These are phyloP conservation scores for Arthromyces matolae DNA, from an alignment of 768 basidiomycete species.

Conservation along the genomic window DNA sequence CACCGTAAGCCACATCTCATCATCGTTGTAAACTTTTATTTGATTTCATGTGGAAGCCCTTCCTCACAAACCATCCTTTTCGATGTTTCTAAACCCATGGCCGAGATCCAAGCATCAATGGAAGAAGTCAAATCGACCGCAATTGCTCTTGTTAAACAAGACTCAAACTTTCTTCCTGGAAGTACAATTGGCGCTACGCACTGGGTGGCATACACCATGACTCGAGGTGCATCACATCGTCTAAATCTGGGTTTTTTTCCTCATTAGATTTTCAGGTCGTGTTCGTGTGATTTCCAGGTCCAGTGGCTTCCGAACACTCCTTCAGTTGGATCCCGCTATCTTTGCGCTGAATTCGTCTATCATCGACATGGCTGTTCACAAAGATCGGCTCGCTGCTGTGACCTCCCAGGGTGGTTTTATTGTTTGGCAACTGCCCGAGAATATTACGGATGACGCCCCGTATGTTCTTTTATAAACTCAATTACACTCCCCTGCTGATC, in stretches of 20 bases:
- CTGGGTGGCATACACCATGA: conserved; percentile 94
- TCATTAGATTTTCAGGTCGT: conserved; percentile 45
- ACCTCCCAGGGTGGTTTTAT: conserved; percentile 88
- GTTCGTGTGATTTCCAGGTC: conserved; percentile 87
- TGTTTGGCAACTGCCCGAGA: conserved; percentile 81
- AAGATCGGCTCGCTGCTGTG: conserved; percentile 79
- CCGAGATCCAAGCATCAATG: conserved; percentile 70
- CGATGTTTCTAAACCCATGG: conserved; percentile 69
- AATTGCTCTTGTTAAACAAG: conserved; percentile 84
- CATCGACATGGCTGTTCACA: conserved; percentile 82
- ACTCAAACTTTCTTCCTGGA: conserved; percentile 78
- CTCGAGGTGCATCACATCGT: conserved; percentile 47
- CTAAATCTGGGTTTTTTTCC: background rate
- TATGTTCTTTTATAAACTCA: conserved; percentile 36
- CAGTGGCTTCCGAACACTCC: conserved; percentile 80
- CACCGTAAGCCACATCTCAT: conserved; percentile 58
- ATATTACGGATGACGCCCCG: conserved; percentile 86
- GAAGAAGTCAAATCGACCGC: conserved; percentile 87
- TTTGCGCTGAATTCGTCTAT: conserved; percentile 45
- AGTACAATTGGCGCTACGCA: conserved; percentile 88
- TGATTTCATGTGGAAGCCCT: conserved; percentile 37
- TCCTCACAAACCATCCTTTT: conserved; percentile 68
- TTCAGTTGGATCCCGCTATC: conserved; percentile 62
- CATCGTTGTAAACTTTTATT: conserved; percentile 5
- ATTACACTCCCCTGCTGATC: conserved; percentile 1